A percentile compares a stretch with the other conserved stretches of the same genome.
Evolutionary conservation across 2,329 filamentous ascomycete genomes (phyloP).

Genomic region (Pseudovirgaria hyperparasitica): DNA sequence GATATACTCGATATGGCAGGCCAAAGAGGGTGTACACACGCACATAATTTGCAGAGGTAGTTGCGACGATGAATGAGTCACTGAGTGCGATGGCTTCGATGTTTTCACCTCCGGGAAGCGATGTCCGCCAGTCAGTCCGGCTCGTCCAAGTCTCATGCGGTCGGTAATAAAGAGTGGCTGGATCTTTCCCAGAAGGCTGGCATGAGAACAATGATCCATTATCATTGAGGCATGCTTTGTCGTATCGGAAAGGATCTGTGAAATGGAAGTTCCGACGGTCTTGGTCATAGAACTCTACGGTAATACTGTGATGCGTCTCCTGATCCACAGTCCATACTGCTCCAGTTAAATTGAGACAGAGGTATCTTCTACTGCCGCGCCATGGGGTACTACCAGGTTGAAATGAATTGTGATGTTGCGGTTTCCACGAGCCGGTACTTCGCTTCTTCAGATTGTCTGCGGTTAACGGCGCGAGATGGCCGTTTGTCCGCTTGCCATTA

Average conservation of each 20-base stretch:
- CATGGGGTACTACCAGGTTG: constrained; percentile 93
- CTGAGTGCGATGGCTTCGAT: constrained; percentile 82
- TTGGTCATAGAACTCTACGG: constrained; percentile 94
- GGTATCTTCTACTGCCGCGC: constrained; percentile 85
- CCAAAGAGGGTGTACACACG: constrained; percentile 89
- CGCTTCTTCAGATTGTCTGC: constrained; percentile 36
- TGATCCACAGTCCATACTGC: constrained; percentile 97
- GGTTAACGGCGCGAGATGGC: constrained; percentile 31
- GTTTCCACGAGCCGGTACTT: constrained; percentile 39
- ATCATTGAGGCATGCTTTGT: constrained; percentile 84
- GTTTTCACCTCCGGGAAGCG: constrained; percentile 75
- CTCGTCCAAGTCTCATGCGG: constrained; percentile 96
- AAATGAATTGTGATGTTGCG: constrained; percentile 70
- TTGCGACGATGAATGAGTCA: constrained; percentile 81
- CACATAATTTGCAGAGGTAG: constrained; percentile 77
- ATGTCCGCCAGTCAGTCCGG: constrained; percentile 77
- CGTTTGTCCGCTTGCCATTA: constrained; percentile 49
- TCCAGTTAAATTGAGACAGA: constrained; percentile 85
- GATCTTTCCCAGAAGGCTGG: constrained; percentile 46
- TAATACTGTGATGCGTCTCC: constrained; percentile 78
- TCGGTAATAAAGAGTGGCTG: constrained; percentile 84
- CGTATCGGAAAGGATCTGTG: constrained; percentile 88
- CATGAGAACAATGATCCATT: constrained; percentile 78
- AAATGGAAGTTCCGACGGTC: constrained; percentile 95
- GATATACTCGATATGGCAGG: constrained; percentile 75